These are phyloP conservation scores for Tetrahymena borealis DNA, from an alignment of 73 alveolate species.

Conservation along the genomic window DNA sequence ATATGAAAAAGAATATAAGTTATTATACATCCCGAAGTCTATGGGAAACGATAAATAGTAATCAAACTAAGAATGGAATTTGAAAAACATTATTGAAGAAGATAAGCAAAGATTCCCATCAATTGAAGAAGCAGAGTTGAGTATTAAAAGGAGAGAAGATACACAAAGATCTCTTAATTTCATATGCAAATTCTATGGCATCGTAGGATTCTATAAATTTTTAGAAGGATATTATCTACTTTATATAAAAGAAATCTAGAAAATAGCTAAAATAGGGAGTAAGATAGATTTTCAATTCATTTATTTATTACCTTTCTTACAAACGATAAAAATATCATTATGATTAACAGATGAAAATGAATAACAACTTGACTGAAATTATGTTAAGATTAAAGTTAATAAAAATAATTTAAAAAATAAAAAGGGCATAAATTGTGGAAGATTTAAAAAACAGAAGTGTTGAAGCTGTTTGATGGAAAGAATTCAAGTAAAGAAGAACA, in stretches of 20 bases:
- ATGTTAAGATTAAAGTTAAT: no score
- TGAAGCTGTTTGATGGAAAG: conserved; percentile 32
- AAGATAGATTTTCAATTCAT: not conserved
- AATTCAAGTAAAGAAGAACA: conserved; percentile 44
- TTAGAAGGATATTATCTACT: conserved; percentile 42
- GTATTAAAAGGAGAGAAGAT: not conserved
- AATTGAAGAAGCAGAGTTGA: conserved; percentile 17
- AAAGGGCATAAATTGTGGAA: conserved; percentile 23
- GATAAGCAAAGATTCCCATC: conserved; percentile 14
- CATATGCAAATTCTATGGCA: conserved; percentile 20
- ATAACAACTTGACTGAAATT: no score
- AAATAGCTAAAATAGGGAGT: conserved; percentile 42
- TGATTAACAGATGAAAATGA: no score
- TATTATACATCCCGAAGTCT: not conserved
- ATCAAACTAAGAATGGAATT: not conserved
- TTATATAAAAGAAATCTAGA: conserved; percentile 9
- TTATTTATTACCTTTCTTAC: not conserved
- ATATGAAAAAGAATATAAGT: not conserved
- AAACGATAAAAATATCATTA: no score
- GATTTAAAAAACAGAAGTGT: conserved; percentile 21
- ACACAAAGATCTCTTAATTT: not conserved
- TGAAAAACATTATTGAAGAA: not conserved
- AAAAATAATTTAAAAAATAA: no score
- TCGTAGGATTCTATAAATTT: conserved; percentile 40
- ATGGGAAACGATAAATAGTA: conserved; percentile 1